These are phyloP conservation scores for Podochytrium sp. DNA, from an alignment of 192 early-diverging fungal genomes.

Conservation along the genomic window DNA sequence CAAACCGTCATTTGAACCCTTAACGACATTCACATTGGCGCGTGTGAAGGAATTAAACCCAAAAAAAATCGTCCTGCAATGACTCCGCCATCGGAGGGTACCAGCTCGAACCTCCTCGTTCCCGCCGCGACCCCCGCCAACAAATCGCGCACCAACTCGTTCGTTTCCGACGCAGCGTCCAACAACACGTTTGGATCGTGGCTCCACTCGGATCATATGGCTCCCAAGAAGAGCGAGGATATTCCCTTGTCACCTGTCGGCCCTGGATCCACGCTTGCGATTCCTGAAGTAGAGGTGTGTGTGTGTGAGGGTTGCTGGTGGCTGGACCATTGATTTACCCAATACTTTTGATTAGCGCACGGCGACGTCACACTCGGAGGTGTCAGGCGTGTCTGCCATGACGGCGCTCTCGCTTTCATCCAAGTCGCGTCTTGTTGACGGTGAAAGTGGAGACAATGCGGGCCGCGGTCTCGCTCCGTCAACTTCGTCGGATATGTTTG, in stretches of 20 bases:
- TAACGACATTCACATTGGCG: no score
- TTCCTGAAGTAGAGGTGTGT: background rate
- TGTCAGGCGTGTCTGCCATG: background rate
- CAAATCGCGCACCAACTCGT: no score
- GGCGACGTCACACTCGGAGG: background rate
- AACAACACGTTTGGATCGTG: background rate
- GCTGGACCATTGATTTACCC: background rate
- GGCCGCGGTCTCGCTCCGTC: background rate
- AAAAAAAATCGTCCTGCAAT: no score
- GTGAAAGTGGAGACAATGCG: background rate
- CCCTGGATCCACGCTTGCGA: background rate
- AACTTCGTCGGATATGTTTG: slow-evolving; percentile 3
- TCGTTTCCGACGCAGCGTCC: no score
- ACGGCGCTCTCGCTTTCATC: background rate
- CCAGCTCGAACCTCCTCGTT: no score
- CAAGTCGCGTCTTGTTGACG: background rate
- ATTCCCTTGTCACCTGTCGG: background rate
- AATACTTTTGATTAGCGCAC: background rate
- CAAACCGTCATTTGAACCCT: no score
- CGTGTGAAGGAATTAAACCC: no score
- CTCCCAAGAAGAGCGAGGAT: background rate
- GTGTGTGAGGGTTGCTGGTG: background rate
- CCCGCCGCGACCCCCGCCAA: no score
- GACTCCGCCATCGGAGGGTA: no score
- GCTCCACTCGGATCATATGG: background rate